Base-by-base conservation (phyloP, 2,329 filamentous ascomycete genomes). In the Monosporascus sp. region DNA sequence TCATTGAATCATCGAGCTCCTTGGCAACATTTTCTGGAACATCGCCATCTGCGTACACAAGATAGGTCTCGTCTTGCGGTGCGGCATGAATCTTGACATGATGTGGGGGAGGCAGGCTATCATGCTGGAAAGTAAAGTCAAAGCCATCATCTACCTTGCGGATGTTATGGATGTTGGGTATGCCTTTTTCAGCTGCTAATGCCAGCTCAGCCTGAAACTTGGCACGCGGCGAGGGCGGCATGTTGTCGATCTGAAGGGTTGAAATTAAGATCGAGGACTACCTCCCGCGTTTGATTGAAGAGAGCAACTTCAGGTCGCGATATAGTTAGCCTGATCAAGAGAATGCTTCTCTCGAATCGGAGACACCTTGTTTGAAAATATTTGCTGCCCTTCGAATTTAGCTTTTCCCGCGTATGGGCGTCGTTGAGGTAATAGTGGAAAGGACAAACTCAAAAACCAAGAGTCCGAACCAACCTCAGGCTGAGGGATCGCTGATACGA, bases 141-240 rank as follows among this genome's bases (percentile, higher is more conserved):
- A 95, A 76, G 53, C 88, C 83, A 49, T 88, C 89, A 5, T 85
- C 82, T 17, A 87, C 87, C 37, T 74, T 72, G 37, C 72, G 71
- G 24, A 96, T 71, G 37, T 75, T 65, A 48, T 71, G 71, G 48
- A 94, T 53, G 20, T 63, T 51, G 2, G 55, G 37, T 15, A 61
- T 53, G 22, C 24, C 35, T 26, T 56, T 55, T 5, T 60, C 51
- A 5, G 51, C 26, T 22, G 60, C 63, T 22, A 49, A 55, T 31
- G 55, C 51, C 17, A 67, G 52, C 48, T 68, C 66, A 38, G 57
- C 57, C 37, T 56, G 57, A 31, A 67, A 60, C 5, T 58, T 60
- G 20, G 31, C 41, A 5, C 49, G 56, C 40, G 43, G 51, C 22
- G 40, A 51, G 2, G 55, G 53, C n/a, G 60, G 50, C 64, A 67